Base-by-base conservation (phyloP, 192 early-diverging fungal genomes). In the Coemansia sp. region DNA sequence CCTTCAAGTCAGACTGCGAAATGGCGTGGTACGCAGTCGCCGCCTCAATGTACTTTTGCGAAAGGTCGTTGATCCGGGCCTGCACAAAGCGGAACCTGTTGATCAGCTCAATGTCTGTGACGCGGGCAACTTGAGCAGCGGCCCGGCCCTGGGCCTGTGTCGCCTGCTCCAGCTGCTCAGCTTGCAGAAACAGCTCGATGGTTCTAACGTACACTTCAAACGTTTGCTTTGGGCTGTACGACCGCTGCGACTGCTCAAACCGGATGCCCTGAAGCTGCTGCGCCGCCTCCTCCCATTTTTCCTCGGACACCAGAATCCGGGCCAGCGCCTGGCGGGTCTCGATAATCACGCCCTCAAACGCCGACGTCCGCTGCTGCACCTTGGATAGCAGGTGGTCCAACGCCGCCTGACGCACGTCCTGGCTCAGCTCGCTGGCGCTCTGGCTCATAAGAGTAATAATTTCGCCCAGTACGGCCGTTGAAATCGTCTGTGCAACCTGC, bases 221-320 rank as follows among this genome's bases (percentile, higher is more conserved):
- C 65, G 89, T 91, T 62, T 87, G 86, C 24, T 86, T 85, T 54
- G 87, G 82, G 5, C 83, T 62, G 40, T 50, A 46, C 42, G 80
- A 75, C 71, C 92, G 79, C 69, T 93, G 93, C 45, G 90, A 91
- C 24, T 91, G 94, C 55, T 98, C 97, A 55, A 95, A 81, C 5
- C 93, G 89, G 28, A 97, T 92, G 18, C 89, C 90, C 78, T 93
- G 88, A 38, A 98, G 82, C 23, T 88, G 83, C 59, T 78, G 83
- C 7, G 95, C 95, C 6, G 97, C 94, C 52, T 91, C 89, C n/a
- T 80, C 69, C 87, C 87, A 95, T 11, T 89, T 83, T 50, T 91
- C 87, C 27, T 92, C 84, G 10, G 77, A 64, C 40, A 91, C 89
- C 48, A 87, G 84, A 7, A 92, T 77, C 14, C 75, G 71, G 1